Percentiles rank a stretch among this genome's conserved stretches.
Evolutionary conservation across 257 asterid genomes (phyloP).

Genomic region (Solanum arcanum): DNA sequence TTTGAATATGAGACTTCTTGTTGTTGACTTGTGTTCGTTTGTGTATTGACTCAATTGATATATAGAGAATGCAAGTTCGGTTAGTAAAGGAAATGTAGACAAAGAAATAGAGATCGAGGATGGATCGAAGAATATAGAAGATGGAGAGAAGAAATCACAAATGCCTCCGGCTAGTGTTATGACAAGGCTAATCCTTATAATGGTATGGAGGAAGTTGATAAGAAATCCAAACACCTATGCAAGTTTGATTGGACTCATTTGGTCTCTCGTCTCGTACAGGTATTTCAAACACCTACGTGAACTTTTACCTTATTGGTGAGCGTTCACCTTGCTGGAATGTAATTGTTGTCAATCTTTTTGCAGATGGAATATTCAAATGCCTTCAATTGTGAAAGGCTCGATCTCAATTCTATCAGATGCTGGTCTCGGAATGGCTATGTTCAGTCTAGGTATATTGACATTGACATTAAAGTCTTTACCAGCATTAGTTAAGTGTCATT

Average conservation of each 20-base stretch:
- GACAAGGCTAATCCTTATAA: slow-evolving; percentile 83
- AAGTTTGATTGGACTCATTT: slow-evolving; percentile 66
- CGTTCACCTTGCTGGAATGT: background rate
- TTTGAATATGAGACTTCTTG: background rate
- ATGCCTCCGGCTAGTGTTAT: slow-evolving; percentile 97
- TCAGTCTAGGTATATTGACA: slow-evolving; percentile 51
- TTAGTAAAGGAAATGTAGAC: slow-evolving; percentile 30
- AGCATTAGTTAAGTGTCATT: too few relatives aligned
- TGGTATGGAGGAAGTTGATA: slow-evolving; percentile 94
- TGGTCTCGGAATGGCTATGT: slow-evolving; percentile 98
- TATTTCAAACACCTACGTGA: background rate
- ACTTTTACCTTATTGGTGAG: background rate
- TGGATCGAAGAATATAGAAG: slow-evolving; percentile 25
- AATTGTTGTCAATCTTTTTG: background rate
- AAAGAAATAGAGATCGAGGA: slow-evolving; percentile 62
- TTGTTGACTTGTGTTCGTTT: background rate
- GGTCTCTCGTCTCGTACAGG: slow-evolving; percentile 85
- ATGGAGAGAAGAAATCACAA: slow-evolving; percentile 42
- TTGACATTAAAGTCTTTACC: too few relatives aligned
- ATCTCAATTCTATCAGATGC: slow-evolving; percentile 87
- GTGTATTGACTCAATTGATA: background rate
- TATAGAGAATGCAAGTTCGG: slow-evolving; percentile 41
- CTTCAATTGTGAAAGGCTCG: slow-evolving; percentile 72
- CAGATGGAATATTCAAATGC: slow-evolving; percentile 94
- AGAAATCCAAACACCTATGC: slow-evolving; percentile 95